Percentiles rank a stretch among this genome's conserved stretches.
These are phyloP conservation scores for Xylariaceae sp. DNA, from an alignment of 2,329 filamentous ascomycete species.

Conservation along the genomic window DNA sequence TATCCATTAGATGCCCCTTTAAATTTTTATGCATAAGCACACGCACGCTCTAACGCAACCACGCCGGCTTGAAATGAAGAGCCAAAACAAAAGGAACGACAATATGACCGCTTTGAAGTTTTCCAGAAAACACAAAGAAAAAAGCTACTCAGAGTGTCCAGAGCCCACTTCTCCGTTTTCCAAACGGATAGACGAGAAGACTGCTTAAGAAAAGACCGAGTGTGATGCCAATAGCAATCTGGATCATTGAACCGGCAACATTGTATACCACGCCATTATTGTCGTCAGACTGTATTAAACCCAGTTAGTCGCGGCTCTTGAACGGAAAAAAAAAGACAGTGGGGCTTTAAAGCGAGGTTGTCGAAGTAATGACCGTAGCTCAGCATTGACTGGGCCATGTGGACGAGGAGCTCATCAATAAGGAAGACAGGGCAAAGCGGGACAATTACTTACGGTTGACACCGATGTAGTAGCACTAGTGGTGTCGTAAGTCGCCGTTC, in stretches of 20 bases:
- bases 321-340: background rate
- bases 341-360: too few relatives aligned
- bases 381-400: too few relatives aligned
- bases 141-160: conserved; percentile 42
- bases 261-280: conserved; percentile 43
- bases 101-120: too few relatives aligned
- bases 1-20: too few relatives aligned
- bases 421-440: too few relatives aligned
- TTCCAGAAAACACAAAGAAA: background rate
- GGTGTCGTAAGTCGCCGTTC: conserved; percentile 29
- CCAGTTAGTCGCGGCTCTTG: background rate
- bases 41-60: too few relatives aligned
- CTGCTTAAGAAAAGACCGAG: conserved; percentile 50
- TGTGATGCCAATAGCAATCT: conserved; percentile 52
- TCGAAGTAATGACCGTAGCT: background rate
- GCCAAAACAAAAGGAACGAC: too few relatives aligned
- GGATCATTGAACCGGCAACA: conserved; percentile 49
- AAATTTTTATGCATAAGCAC: too few relatives aligned
- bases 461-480: background rate
- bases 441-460: background rate
- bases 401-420: too few relatives aligned
- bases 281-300: conserved; percentile 18
- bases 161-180: conserved; percentile 48
- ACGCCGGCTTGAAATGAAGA: too few relatives aligned
- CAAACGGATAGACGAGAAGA: conserved; percentile 47